Percentiles rank a stretch among this genome's conserved stretches.
Evolutionary conservation across 768 basidiomycete species (phyloP).

Genomic region (Vishniacozyma victoriae): DNA sequence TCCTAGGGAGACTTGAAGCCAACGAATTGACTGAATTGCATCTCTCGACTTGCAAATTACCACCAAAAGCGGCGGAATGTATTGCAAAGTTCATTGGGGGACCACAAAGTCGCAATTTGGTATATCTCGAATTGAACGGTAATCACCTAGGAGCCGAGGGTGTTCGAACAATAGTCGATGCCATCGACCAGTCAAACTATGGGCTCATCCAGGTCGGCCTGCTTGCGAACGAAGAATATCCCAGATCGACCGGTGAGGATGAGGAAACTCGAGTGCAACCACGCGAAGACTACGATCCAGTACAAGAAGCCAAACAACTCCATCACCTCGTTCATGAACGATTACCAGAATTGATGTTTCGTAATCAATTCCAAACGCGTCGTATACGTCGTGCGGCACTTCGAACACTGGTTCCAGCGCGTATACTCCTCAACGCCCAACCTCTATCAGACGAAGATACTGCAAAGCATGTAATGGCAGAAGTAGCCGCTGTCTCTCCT

Average conservation of each 20-base stretch:
- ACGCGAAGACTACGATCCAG: neutral
- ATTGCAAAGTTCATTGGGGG: conserved; percentile 17
- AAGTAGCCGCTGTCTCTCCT: conserved; percentile 2
- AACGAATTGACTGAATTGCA: conserved; percentile 22
- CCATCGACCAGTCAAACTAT: conserved; percentile 23
- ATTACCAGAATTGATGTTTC: conserved; percentile 15
- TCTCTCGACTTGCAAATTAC: conserved; percentile 26
- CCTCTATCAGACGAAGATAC: conserved; percentile 4
- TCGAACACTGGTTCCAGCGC: conserved; percentile 13
- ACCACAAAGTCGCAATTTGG: conserved; percentile 17
- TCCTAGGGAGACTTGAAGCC: conserved; percentile 12
- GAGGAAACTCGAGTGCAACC: neutral
- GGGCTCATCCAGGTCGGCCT: conserved; percentile 20
- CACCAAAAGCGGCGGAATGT: neutral
- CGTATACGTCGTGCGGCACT: conserved; percentile 17
- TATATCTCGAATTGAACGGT: conserved; percentile 31
- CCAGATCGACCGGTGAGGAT: neutral
- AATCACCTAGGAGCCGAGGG: conserved; percentile 23
- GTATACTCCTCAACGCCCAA: conserved; percentile 26
- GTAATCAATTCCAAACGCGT: conserved; percentile 24
- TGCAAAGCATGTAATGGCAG: conserved; percentile 18
- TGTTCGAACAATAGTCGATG: conserved; percentile 20
- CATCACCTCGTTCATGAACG: conserved; percentile 16
- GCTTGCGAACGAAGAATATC: conserved; percentile 18
- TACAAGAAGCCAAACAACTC: conserved; percentile 2